phyloP scores from a whole-genome alignment of 768 basidiomycete genomes.

The Gloeostereum incarnatum region DNA sequence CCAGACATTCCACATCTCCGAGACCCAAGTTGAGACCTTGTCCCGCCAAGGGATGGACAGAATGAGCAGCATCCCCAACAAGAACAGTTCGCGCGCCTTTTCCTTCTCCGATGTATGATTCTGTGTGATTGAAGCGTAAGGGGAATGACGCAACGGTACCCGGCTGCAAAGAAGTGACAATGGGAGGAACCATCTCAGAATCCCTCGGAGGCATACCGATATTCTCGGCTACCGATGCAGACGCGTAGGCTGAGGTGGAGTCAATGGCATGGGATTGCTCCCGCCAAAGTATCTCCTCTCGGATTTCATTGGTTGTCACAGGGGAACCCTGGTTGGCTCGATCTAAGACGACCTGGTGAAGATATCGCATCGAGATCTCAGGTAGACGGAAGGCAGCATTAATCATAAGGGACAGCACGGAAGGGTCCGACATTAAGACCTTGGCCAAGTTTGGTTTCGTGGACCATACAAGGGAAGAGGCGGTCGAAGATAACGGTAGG shows the following conservation, averaged over 20 bases:
- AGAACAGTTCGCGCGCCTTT: conserved; percentile 66
- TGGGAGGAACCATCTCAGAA: conserved; percentile 61
- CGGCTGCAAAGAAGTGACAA: conserved; percentile 60
- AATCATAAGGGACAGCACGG: conserved; percentile 63
- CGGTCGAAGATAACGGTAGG: conserved; percentile 72
- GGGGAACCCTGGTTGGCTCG: conserved; percentile 32
- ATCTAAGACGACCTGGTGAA: conserved; percentile 54
- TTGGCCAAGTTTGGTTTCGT: conserved; percentile 69
- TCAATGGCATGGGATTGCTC: conserved; percentile 65
- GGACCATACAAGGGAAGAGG: conserved; percentile 92
- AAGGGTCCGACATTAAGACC: conserved; percentile 58
- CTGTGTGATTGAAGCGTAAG: conserved; percentile 77
- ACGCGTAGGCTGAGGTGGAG: conserved; percentile 53
- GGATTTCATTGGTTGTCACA: conserved; percentile 39
- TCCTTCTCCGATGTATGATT: conserved; percentile 75
- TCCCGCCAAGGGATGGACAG: conserved; percentile 89
- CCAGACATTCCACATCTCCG: conserved; percentile 70
- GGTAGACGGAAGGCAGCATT: conserved; percentile 90
- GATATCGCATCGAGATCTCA: conserved; percentile 57
- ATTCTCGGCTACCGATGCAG: conserved; percentile 20
- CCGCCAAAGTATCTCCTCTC: conserved; percentile 60
- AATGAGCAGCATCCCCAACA: conserved; percentile 94
- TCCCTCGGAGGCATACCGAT: conserved; percentile 53
- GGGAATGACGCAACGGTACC: conserved; percentile 86
- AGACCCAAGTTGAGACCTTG: conserved; percentile 96